Evolutionary conservation across 371 early-diverging fungal genomes (phyloP).

Genomic region (Mortierella sp.): DNA sequence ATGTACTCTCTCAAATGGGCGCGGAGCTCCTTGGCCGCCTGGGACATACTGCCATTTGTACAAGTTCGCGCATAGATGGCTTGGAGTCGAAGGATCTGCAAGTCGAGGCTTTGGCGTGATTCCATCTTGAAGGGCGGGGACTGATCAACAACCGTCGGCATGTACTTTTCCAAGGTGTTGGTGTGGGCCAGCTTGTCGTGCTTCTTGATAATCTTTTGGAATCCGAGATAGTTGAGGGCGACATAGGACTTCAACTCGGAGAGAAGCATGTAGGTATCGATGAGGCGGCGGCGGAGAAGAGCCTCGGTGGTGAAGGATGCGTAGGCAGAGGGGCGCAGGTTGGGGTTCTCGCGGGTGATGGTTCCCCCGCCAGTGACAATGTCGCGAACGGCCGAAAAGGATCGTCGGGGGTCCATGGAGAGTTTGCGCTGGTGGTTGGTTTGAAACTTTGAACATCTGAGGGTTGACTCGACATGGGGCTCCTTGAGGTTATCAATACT

Average conservation of each 20-base stretch:
- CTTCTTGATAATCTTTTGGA: slow-evolving; percentile 96
- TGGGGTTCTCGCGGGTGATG: slow-evolving; percentile 29
- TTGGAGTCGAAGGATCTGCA: slow-evolving; percentile 69
- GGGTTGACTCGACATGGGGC: neutral
- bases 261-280: slow-evolving; percentile 60
- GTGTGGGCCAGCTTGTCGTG: slow-evolving; percentile 90
- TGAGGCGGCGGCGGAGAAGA: slow-evolving; percentile 46
- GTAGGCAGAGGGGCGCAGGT: slow-evolving; percentile 39
- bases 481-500: slow-evolving; percentile 17
- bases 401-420: slow-evolving; percentile 21
- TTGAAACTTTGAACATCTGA: slow-evolving; percentile 23
- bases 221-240: slow-evolving; percentile 95
- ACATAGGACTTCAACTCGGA: slow-evolving; percentile 92
- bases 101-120: slow-evolving; percentile 63
- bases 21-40: slow-evolving; percentile 72
- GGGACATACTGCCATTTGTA: slow-evolving; percentile 61
- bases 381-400: slow-evolving; percentile 36
- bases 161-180: slow-evolving; percentile 59
- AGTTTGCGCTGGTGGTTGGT: slow-evolving; percentile 15
- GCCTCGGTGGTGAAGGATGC: slow-evolving; percentile 52
- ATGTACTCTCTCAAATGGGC: slow-evolving; percentile 76
- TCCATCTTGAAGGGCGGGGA: slow-evolving; percentile 72
- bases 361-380: slow-evolving; percentile 31
- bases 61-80: slow-evolving; percentile 75
- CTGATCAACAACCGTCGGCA: slow-evolving; percentile 70